Base-by-base conservation (phyloP, 2,329 filamentous ascomycete species). In the Trichoderma koningii region DNA sequence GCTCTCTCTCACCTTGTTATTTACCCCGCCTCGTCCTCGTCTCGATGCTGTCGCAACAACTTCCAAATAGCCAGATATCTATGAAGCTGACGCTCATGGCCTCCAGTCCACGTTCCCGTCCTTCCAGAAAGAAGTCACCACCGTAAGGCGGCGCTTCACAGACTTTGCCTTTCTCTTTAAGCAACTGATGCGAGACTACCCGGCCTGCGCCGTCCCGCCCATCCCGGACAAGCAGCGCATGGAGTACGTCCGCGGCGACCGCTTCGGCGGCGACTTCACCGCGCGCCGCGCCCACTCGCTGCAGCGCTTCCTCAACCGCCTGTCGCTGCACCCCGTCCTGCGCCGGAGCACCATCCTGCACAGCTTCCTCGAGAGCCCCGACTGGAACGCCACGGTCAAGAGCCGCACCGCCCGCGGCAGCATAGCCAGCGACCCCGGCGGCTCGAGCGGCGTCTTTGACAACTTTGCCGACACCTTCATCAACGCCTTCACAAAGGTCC, bases 191-290 rank as follows among this genome's bases (percentile, higher is more conserved):
- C 89, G 88, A 75, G 93, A 97, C 76, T 98, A 92, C 73, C 92
- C 93, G 66, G 91, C 92, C 80, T 92, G 90, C 77, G 95, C 95
- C 55, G 92, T 99, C 3, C 95, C 95, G 34, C 95, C 95, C 53
- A 83, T 99, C 62, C 95, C 95, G 61, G 95, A 98, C 79, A 99
- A 98, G 83, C 94, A 98, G 82, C 96, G 96, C 79, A 97, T 99
- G 91, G 93, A 97, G 74, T 98, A 98, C 75, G 95, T 98, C 59
- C 91, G 93, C 42, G 95, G 95, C 71, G 94, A 98, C 80, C 90
- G 95, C 68, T 99, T 99, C 77, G 93, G 93, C 9, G 79, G 89
- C 56, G 95, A 98, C 78, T 99, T 99, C 76, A 99, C 93, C 41
- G 83, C 87, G 52, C 89, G 95, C 41, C 88, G 95, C 70, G 93